Evolutionary conservation across 768 basidiomycete species (phyloP), one percentile per base, ranked within the genome.

Genomic region (Sistotremastrum suecicum): DNA sequence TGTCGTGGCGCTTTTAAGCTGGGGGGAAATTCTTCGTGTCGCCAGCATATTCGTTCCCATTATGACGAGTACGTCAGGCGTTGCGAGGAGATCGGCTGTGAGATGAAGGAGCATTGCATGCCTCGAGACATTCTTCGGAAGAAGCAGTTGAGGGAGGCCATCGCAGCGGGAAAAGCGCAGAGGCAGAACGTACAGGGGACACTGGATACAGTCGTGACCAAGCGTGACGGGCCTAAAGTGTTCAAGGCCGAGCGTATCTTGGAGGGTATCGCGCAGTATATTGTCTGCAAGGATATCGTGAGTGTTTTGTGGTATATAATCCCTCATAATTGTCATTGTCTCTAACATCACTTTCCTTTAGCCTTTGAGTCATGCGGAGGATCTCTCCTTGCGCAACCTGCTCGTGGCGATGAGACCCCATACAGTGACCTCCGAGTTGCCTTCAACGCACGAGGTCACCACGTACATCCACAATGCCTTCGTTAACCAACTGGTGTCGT

Each of bases 251-350:
- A 53, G 5, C 41, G 34, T 8, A 34, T 54, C 0, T 34, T 56
- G 30, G 32, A 44, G 37, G 36, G 45, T 28, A 39, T 56, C 28
- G 41, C 55, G 10, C 39, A 49, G 34, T 51, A 47, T 39, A 42
- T 54, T 12, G 46, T 50, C 11, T 50, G 44, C 45, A 48, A 53
- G 45, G 50, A 56, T 34, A 51, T 52, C 49, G 55, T 55, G 34
- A 37, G 47, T 29, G 35, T 6, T 42, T 12, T 12, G 12, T 5
- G n/a, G n/a, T n/a, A n/a, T n/a, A n/a, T n/a, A n/a, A n/a, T n/a
- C n/a, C n/a, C n/a, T n/a, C n/a, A n/a, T 6, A 5, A 36, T 12
- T 5, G 20, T 10, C 30, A 29, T 5, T n/a, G 43, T 20, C 5
- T 45, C 37, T 11, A 31, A 44, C 37, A 36, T 47, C 10, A 32